These are phyloP conservation scores for Syzygium syzygioides DNA, from an alignment of 441 rosid genomes.

Conservation along the genomic window DNA sequence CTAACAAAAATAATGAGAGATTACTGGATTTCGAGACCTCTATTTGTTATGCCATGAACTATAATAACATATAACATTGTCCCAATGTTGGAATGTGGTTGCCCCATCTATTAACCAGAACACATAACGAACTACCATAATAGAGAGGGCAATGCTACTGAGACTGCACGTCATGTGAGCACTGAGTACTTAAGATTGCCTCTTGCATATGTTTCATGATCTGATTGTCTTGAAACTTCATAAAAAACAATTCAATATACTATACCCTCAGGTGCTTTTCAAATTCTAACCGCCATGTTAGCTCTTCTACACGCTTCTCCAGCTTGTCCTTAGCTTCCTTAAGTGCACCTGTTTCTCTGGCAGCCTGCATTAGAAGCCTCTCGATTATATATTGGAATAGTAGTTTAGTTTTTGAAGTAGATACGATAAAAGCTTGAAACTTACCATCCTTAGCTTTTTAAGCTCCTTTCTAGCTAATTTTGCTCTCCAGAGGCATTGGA, in stretches of 20 bases:
- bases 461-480: conserved; percentile 63
- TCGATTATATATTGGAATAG: neutral
- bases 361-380: conserved; percentile 43
- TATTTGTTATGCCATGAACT: neutral
- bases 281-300: conserved; percentile 60
- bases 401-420: neutral
- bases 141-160: neutral
- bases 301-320: conserved; percentile 75
- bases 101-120: neutral
- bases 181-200: neutral
- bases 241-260: neutral
- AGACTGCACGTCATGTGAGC: neutral
- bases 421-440: neutral
- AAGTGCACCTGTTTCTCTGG: conserved; percentile 79
- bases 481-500: conserved; percentile 64
- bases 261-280: conserved; percentile 63
- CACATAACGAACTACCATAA: neutral
- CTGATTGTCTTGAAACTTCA: neutral
- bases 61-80: neutral
- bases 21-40: neutral
- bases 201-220: neutral
- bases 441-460: conserved; percentile 56
- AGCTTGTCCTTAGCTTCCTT: conserved; percentile 79
- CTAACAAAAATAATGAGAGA: neutral
- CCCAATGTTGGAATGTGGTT: neutral